Conservation (phyloP, 2,329 filamentous ascomycete species). For the Exophiala sp. region DNA sequence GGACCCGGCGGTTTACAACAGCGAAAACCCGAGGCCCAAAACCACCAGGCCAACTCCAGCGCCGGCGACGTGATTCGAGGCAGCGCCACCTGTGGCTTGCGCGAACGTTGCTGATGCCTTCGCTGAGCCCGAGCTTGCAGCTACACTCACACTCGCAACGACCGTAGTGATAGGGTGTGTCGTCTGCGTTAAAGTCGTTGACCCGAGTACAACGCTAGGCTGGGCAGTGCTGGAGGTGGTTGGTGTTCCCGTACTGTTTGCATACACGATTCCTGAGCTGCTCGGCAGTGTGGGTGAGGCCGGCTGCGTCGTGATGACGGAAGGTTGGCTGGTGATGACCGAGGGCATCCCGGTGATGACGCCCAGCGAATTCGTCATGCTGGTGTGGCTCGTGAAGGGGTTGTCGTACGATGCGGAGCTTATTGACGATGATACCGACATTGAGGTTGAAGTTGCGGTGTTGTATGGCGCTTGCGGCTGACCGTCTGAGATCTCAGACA, state of each 20-base stretch:
- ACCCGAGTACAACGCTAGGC: too few relatives aligned
- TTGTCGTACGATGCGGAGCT: conserved; percentile 36
- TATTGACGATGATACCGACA: conserved; percentile 1
- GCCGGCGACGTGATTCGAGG: conserved; percentile 36
- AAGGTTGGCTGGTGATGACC: conserved; percentile 35
- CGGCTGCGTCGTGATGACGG: conserved; percentile 33
- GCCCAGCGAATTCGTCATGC: conserved; percentile 48
- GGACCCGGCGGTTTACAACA: conserved; percentile 11
- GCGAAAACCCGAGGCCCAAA: conserved; percentile 29
- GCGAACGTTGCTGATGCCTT: conserved; percentile 28
- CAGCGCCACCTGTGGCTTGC: conserved; percentile 37
- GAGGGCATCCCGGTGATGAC: conserved; percentile 49
- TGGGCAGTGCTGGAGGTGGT: too few relatives aligned
- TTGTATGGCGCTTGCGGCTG: conserved; percentile 17
- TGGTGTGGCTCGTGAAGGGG: conserved; percentile 43
- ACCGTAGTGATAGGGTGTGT: too few relatives aligned
- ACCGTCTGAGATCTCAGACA: conserved; percentile 21
- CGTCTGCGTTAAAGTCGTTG: too few relatives aligned
- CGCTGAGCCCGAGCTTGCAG: conserved; percentile 11
- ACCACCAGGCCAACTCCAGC: conserved; percentile 43
- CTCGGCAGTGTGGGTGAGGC: conserved; percentile 33
- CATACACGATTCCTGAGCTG: conserved; percentile 27
- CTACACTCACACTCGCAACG: conserved; percentile 1
- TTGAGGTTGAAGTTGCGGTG: conserved; percentile 1
- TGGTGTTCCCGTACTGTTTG: conserved; percentile 29